phyloP scores from a whole-genome alignment of 139 green algal genomes.

The Trebouxia sp. region DNA sequence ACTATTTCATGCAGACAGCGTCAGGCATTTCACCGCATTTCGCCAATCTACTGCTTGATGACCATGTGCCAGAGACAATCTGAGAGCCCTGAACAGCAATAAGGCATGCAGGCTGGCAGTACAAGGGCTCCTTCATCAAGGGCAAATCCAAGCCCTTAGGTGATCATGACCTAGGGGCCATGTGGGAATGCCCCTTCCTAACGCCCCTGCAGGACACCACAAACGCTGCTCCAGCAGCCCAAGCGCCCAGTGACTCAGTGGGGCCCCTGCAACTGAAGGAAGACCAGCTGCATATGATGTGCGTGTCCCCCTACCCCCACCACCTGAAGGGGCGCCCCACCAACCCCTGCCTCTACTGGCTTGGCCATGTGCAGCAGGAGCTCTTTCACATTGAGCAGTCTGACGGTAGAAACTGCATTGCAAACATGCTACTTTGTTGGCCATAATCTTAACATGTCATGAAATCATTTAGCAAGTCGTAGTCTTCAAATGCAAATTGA shows the following conservation, averaged over 20 bases:
- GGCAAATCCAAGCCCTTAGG: slow-evolving; percentile 31
- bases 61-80: too few species aligned
- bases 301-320: slow-evolving; percentile 45
- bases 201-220: slow-evolving; percentile 31
- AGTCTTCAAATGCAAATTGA: too few species aligned
- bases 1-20: too few species aligned
- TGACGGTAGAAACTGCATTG: neutral
- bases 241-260: neutral
- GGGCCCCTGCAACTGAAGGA: neutral
- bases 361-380: slow-evolving; percentile 12
- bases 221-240: neutral
- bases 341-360: slow-evolving; percentile 48
- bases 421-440: neutral
- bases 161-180: slow-evolving; percentile 48
- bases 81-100: too few species aligned
- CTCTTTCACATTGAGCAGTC: slow-evolving; percentile 33
- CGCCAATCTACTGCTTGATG: too few species aligned
- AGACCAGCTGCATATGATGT: slow-evolving; percentile 35
- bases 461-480: too few species aligned
- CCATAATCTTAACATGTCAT: neutral
- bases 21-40: too few species aligned
- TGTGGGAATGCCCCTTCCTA: slow-evolving; percentile 70
- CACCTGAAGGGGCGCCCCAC: slow-evolving; percentile 31
- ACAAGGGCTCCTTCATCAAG: slow-evolving; percentile 43
- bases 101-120: slow-evolving; percentile 51